Base-by-base conservation (phyloP, 225 moss, liverwort and hornwort genomes). In the Physcomitrellopsis africana region DNA sequence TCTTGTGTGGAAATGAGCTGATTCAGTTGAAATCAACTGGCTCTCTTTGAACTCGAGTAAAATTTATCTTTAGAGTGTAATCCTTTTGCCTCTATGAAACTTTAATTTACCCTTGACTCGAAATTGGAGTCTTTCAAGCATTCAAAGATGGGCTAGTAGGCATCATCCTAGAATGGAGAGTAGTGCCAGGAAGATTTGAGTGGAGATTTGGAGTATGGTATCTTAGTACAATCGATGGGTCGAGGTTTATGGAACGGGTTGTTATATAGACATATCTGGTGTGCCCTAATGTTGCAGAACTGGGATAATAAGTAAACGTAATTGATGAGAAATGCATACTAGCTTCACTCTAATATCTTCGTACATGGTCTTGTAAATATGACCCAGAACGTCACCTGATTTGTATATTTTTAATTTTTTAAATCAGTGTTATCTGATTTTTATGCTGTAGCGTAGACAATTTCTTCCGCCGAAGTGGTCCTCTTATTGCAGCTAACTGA, bases 401-500 rank as follows among this genome's bases (percentile, higher is more conserved):
- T 24, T 24, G 1, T 24, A 24, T 24, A 24, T 24, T 24, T 24
- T 44, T n/a, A 10, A 0, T 18, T 32, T 13, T 3, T 23, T 43
- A 37, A 12, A 58, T 54, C 48, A 11, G 56, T 32, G 20, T 4
- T 61, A 37, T 7, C 41, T 18, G 20, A 29, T 37, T 72, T 19
- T 51, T 51, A 37, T 61, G 41, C 13, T 58, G 18, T 65, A 14
- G 47, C 18, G 19, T 19, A 57, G 32, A 47, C 56, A 67, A 51
- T 14, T 48, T 23, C 27, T 24, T 49, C 19, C 37, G 55, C 59
- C 22, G 47, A 22, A 63, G 51, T 67, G 82, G 48, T 79, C 27
- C 68, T 32, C 16, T 45, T 22, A 42, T 26, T 63, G 23, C 51
- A 58, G 51, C 78, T 83, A 65, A 79, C 76, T 47, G 72, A 74